Evolutionary conservation across 257 asterid species (phyloP).

Genomic region (Ilex asprella): DNA sequence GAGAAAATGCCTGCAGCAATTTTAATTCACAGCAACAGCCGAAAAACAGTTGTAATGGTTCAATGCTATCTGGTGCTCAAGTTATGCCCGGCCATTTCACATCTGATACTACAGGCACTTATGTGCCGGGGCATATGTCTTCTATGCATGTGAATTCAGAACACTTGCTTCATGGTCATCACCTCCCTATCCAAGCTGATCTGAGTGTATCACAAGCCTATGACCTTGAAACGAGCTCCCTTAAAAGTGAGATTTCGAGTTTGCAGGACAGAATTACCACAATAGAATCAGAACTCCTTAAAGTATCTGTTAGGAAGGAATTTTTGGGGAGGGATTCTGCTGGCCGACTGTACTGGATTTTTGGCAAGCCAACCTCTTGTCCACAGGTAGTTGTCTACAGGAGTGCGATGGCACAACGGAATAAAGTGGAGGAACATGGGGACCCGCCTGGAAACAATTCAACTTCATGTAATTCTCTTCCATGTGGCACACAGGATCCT

Average conservation of each 20-base stretch:
- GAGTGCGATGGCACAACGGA: conserved; percentile 31
- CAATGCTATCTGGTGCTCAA: conserved; percentile 24
- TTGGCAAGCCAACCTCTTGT: conserved; percentile 39
- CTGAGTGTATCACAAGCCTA: conserved; percentile 28
- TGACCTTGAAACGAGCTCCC: conserved; percentile 31
- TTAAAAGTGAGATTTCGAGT: conserved; percentile 42
- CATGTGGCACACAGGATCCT: not conserved
- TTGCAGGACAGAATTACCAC: conserved; percentile 54
- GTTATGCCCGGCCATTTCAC: conserved; percentile 21
- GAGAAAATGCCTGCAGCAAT: conserved; percentile 14
- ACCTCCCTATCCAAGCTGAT: conserved; percentile 29
- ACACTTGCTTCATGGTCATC: conserved; percentile 17
- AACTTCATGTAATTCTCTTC: not conserved
- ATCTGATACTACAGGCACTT: conserved; percentile 23
- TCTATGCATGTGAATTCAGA: conserved; percentile 16
- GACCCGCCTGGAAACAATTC: not conserved
- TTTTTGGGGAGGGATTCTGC: conserved; percentile 80
- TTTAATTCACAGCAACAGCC: conserved; percentile 17
- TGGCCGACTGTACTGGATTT: conserved; percentile 82
- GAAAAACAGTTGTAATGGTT: conserved; percentile 11
- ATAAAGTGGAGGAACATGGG: conserved; percentile 1
- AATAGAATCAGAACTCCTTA: conserved; percentile 51
- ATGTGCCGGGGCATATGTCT: conserved; percentile 9
- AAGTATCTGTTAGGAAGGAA: conserved; percentile 63
- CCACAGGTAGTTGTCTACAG: conserved; percentile 66